A percentile compares a stretch with the other conserved stretches of the same genome.
These are phyloP conservation scores for Cystobasidiaceae sp. DNA, from an alignment of 1,284 basidiomycete genomes.

Conservation along the genomic window DNA sequence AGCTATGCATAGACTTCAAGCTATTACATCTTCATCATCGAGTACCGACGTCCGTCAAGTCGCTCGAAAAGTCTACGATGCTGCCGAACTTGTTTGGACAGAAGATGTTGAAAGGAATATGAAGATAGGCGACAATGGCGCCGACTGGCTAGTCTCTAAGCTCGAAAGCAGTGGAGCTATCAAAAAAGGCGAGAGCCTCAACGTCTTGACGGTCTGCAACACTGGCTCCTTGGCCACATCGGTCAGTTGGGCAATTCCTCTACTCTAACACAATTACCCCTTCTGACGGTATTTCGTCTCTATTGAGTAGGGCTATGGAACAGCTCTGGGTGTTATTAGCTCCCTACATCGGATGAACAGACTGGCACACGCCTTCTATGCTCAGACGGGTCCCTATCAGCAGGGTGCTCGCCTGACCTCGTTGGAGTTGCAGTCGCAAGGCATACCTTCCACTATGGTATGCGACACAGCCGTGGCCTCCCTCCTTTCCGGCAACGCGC, in stretches of 20 bases:
- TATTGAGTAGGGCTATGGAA: conserved; percentile 72
- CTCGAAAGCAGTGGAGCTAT: conserved; percentile 49
- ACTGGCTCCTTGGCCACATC: conserved; percentile 88
- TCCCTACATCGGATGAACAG: conserved; percentile 70
- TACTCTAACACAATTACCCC: background rate
- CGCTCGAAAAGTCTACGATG: conserved; percentile 49
- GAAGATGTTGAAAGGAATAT: conserved; percentile 80
- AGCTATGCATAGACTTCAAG: conserved; percentile 65
- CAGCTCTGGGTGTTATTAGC: conserved; percentile 86
- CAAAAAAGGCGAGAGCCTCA: conserved; percentile 54
- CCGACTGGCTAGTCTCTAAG: conserved; percentile 68
- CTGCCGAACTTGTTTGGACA: conserved; percentile 56
- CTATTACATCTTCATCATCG: conserved; percentile 45
- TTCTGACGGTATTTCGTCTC: conserved; percentile 1
- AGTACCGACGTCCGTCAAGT: conserved; percentile 43
- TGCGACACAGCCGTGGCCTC: conserved; percentile 93
- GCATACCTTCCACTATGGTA: conserved; percentile 82
- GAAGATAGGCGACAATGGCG: conserved; percentile 72
- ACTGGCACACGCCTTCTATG: conserved; percentile 75
- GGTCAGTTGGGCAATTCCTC: conserved; percentile 51
- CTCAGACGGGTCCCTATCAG: conserved; percentile 88
- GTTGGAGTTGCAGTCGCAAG: conserved; percentile 72
- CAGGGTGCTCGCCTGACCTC: conserved; percentile 79
- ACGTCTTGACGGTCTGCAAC: conserved; percentile 86
- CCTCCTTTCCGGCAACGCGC: conserved; percentile 69